Evolutionary conservation across 2,329 filamentous ascomycete genomes (phyloP), one percentile per base, ranked within the genome.

Genomic region (Penicillium decumbens): DNA sequence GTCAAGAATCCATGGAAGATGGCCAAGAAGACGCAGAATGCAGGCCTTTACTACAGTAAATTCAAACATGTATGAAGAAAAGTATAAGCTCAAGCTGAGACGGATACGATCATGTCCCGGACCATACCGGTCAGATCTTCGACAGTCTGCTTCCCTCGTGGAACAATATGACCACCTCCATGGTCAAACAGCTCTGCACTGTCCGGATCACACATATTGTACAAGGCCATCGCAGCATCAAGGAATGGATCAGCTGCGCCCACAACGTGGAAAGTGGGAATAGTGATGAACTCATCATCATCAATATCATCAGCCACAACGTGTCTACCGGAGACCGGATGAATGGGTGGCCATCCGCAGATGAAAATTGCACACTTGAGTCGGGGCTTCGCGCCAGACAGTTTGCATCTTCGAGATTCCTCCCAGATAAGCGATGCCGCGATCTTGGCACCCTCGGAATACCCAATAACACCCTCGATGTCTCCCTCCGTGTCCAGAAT

Each of bases 171-270:
- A 0, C 74, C 74, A 28, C 71, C 71, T 0, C 69, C 73, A 43
- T 75, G 72, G 41, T 76, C 73, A 29, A 75, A 75, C 4, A 76
- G 57, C 40, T 67, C 66, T 0, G 71, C 72, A 1, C 58, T 69
- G 32, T 74, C 70, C 6, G 65, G 61, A 45, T 75, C 67, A 43
- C 74, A 76, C 28, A 75, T 62, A 47, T 72, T 74, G 57, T 66
- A 75, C 6, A 75, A 56, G 1, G 70, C 69, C 56, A 73, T 68
- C 1, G 67, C 64, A 0, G 67, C 69, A 40, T 68, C 58, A 7
- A 72, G 57, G 53, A 71, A 72, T 0, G 72, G 72, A 49, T 76
- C 74, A 3, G 62, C 58, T 5, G 63, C 67, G 3, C 71, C 71
- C 3, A 73, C 51, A n/a, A 64, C 47, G 50, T 65, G 62, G 27